A percentile compares a stretch with the other conserved stretches of the same genome.
Conservation (phyloP, 2,329 filamentous ascomycete species). For the Diaporthe sp. region DNA sequence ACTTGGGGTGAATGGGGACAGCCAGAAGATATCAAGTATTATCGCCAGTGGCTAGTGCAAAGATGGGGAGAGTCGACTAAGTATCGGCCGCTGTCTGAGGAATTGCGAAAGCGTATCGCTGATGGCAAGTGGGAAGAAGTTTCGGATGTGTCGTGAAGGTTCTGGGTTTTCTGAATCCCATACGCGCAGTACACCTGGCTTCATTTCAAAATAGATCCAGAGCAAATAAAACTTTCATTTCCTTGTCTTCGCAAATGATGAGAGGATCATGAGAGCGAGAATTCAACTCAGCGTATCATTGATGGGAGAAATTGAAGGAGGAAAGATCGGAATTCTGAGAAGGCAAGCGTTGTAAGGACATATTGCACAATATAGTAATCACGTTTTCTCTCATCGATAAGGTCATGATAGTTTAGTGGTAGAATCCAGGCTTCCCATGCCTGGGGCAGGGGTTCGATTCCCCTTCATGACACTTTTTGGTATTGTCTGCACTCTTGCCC, state of each 20-base stretch:
- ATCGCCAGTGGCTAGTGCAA: neutral
- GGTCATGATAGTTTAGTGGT: slow-evolving; percentile 32
- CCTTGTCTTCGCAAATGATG: neutral
- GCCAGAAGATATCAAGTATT: neutral
- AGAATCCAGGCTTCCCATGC: slow-evolving; percentile 32
- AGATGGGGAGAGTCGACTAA: neutral
- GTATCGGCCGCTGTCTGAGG: neutral
- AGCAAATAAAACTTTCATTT: neutral
- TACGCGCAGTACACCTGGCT: no score
- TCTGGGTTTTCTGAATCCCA: neutral
- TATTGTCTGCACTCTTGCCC: no score
- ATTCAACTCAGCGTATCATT: no score
- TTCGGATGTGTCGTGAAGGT: neutral
- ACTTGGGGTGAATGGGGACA: neutral
- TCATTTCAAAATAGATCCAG: neutral
- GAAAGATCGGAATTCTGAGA: no score
- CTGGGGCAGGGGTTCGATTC: slow-evolving; percentile 32
- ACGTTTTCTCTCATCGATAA: neutral
- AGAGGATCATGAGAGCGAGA: no score
- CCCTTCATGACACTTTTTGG: slow-evolving; percentile 33
- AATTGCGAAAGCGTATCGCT: neutral
- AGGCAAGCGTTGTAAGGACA: no score
- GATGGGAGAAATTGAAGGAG: no score
- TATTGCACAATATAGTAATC: no score
- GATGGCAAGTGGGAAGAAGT: neutral